Evolutionary conservation across 306 rosid species (phyloP), one percentile per base, ranked within the genome.

Genomic region (Gastrolobium bilobum): DNA sequence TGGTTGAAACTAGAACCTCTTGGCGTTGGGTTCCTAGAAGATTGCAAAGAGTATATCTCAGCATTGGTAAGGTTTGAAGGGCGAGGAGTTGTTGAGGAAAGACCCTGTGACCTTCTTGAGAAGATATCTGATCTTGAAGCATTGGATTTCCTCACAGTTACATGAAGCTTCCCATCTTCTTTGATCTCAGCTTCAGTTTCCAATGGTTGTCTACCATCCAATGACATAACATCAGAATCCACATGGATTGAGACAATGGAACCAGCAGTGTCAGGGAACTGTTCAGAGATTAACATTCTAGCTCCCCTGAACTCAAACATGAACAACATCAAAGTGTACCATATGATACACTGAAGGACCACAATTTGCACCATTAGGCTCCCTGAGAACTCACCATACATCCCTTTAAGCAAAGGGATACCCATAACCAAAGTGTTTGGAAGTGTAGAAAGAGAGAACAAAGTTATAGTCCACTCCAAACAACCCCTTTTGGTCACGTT

Each of bases 341-440:
- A 94, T 39, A 92, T 92, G 38, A 94, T 92, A 71, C 98, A 92
- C 15, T 94, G 98, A 33, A 94, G 95, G 5, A 94, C 97, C 42
- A 94, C 98, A 73, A 94, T 91, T 60, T 94, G 98, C 9, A 94
- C 97, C 98, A 94, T 94, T 4, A 94, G 60, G 31, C 91, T 89
- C n/a, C 94, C 96, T 2, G 96, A 92, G 69, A 82, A 88, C 0
- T 92, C 97, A 10, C 98, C 98, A 58, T 92, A 94, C 98, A 94
- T 94, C 13, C 94, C 98, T 71, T 89, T 90, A 34, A 94, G 96
- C 31, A 94, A 52, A 11, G 98, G 96, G 31, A 92, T 94, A 0
- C 98, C 98, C 97, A 94, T 92, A 15, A 94, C 97, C 10, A 94
- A 79, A 10, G 98, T 92, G 88, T 94, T 94, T 35, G 98, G 98